These are phyloP conservation scores for Venturia asperata DNA, from an alignment of 2,329 filamentous ascomycete genomes.

Conservation along the genomic window DNA sequence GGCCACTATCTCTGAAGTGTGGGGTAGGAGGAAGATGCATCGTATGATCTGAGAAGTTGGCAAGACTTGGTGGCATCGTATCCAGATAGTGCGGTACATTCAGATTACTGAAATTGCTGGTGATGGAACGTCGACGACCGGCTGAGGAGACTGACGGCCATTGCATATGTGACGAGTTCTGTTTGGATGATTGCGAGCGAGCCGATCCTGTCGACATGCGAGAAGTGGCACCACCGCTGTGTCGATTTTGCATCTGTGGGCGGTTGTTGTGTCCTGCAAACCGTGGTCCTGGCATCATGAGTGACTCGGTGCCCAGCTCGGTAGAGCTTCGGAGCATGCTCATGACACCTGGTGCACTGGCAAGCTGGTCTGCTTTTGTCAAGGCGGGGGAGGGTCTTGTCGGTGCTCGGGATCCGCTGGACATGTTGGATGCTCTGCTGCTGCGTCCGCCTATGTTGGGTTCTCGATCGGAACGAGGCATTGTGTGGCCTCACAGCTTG, in stretches of 20 bases:
- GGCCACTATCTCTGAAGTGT: constrained; percentile 29
- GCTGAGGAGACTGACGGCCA: constrained; percentile 36
- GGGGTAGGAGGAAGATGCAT: constrained; percentile 20
- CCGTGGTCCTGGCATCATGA: constrained; percentile 17
- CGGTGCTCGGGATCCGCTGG: constrained; percentile 31
- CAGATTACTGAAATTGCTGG: constrained; percentile 27
- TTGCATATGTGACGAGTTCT: constrained; percentile 31
- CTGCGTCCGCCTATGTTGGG: constrained; percentile 40
- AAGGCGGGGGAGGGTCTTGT: constrained; percentile 27
- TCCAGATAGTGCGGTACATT: constrained; percentile 36
- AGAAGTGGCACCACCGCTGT: constrained; percentile 25
- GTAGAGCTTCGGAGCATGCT: constrained; percentile 46
- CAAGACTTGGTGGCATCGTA: constrained; percentile 28
- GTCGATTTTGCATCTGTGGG: constrained; percentile 4
- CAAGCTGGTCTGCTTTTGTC: constrained; percentile 28
- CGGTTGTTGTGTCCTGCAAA: constrained; percentile 15
- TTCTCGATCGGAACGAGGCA: constrained; percentile 40
- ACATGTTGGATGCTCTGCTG: constrained; percentile 42
- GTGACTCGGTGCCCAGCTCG: constrained; percentile 38
- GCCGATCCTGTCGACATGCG: constrained; percentile 36
- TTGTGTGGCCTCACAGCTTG: constrained; percentile 23
- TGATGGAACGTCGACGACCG: constrained; percentile 35
- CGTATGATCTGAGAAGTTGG: constrained; percentile 17
- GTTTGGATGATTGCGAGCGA: constrained; percentile 37
- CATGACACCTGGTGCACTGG: constrained; percentile 36